Evolutionary conservation across 129 eudicot species (phyloP).

Genomic region (Tanacetum coccineum): DNA sequence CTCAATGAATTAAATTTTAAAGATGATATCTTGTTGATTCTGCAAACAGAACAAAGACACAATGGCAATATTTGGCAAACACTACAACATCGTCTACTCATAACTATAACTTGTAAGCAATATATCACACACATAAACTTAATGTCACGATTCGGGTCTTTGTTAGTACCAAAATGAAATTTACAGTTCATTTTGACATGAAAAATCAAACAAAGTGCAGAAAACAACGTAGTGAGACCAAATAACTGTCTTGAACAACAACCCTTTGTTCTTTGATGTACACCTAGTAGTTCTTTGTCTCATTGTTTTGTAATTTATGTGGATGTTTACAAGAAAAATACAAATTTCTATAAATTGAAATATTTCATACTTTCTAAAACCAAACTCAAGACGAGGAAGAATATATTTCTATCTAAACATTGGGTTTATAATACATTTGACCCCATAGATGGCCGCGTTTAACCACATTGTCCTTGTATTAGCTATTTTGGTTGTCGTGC

Average conservation of each 20-base stretch:
- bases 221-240: too few relatives aligned
- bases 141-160: too few relatives aligned
- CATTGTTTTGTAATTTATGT: background rate
- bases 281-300: background rate
- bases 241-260: too few relatives aligned
- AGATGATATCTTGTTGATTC: background rate
- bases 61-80: too few relatives aligned
- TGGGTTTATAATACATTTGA: background rate
- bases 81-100: too few relatives aligned
- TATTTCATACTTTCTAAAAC: background rate
- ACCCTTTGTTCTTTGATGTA: conserved; percentile 4
- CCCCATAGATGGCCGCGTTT: background rate
- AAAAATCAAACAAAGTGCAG: background rate
- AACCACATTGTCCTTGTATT: background rate
- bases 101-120: too few relatives aligned
- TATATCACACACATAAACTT: too few relatives aligned
- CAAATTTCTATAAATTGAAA: background rate
- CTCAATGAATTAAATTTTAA: background rate
- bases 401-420: background rate
- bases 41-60: background rate
- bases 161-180: too few relatives aligned
- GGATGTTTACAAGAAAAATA: background rate
- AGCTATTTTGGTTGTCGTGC: conserved; percentile 4
- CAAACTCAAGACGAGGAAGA: background rate
- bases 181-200: too few relatives aligned